phyloP scores from a whole-genome alignment of 768 basidiomycete genomes.

The Suillus placidus region DNA sequence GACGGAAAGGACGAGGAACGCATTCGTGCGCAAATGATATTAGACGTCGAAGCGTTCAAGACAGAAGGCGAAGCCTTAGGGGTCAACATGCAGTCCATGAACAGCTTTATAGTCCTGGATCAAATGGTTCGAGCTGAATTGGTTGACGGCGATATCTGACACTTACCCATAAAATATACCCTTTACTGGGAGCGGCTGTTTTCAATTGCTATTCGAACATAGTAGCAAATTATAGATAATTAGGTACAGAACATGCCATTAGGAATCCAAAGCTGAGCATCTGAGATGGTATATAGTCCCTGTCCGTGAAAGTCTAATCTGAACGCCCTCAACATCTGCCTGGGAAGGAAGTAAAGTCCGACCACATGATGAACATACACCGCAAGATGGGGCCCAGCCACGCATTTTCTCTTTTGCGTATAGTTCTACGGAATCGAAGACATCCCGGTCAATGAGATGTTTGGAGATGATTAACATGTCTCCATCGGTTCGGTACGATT shows the following conservation, averaged over 20 bases:
- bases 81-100: conserved; percentile 56
- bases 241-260: conserved; percentile 5
- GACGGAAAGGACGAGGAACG: conserved; percentile 87
- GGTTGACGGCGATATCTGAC: conserved; percentile 32
- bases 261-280: conserved; percentile 36
- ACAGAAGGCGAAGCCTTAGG: conserved; percentile 73
- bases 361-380: conserved; percentile 56
- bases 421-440: conserved; percentile 73
- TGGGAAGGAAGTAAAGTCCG: conserved; percentile 42
- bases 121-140: conserved; percentile 58
- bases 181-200: not conserved
- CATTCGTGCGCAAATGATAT: conserved; percentile 77
- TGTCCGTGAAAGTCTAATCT: conserved; percentile 57
- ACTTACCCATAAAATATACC: not conserved
- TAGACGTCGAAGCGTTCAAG: conserved; percentile 86
- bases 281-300: conserved; percentile 60
- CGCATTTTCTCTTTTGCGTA: conserved; percentile 55
- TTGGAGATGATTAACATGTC: conserved; percentile 88
- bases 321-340: conserved; percentile 19
- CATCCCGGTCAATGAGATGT: conserved; percentile 76
- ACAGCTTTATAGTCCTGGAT: conserved; percentile 55
- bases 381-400: conserved; percentile 63
- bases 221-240: not conserved
- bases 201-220: not conserved
- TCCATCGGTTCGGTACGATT: conserved; percentile 90